These are phyloP conservation scores for Cyanidioschyzon merolae DNA, from an alignment of 23 red algal species.

Conservation along the genomic window DNA sequence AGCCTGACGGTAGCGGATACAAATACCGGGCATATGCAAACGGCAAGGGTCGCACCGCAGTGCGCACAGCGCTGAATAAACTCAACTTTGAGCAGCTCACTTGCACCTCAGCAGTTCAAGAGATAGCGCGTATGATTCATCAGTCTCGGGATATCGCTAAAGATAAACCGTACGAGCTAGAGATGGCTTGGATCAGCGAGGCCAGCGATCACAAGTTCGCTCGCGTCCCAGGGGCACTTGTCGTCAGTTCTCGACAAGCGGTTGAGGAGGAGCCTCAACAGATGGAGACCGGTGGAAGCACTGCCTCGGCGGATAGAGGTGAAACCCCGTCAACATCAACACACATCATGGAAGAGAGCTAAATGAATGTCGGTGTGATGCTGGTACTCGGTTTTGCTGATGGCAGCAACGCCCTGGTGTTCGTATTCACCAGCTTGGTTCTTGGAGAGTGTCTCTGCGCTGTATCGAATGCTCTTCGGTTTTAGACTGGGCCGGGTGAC, in stretches of 20 bases:
- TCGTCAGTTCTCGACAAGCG: neutral
- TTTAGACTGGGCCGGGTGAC: too few species aligned
- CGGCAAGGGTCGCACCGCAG: constrained; percentile 78
- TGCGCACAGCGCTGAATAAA: constrained; percentile 82
- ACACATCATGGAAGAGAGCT: neutral
- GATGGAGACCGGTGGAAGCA: neutral
- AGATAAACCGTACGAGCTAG: constrained; percentile 96
- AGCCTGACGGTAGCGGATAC: constrained; percentile 71
- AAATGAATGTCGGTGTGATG: too few species aligned
- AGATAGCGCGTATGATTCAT: constrained; percentile 68
- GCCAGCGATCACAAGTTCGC: neutral
- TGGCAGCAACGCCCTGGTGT: too few species aligned
- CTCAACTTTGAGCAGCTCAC: constrained; percentile 44
- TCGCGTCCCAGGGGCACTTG: neutral
- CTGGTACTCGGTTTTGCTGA: too few species aligned
- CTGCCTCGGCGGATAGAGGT: neutral
- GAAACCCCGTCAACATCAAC: neutral
- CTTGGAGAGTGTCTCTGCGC: too few species aligned
- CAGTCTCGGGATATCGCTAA: constrained; percentile 69
- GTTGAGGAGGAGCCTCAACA: neutral
- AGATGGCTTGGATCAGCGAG: constrained; percentile 74
- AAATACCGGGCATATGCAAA: constrained; percentile 69
- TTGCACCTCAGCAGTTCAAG: constrained; percentile 52
- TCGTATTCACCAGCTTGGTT: too few species aligned
- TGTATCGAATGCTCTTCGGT: too few species aligned